phyloP scores from a whole-genome alignment of 2,329 filamentous ascomycete genomes.

The Alternaria incomplexa region DNA sequence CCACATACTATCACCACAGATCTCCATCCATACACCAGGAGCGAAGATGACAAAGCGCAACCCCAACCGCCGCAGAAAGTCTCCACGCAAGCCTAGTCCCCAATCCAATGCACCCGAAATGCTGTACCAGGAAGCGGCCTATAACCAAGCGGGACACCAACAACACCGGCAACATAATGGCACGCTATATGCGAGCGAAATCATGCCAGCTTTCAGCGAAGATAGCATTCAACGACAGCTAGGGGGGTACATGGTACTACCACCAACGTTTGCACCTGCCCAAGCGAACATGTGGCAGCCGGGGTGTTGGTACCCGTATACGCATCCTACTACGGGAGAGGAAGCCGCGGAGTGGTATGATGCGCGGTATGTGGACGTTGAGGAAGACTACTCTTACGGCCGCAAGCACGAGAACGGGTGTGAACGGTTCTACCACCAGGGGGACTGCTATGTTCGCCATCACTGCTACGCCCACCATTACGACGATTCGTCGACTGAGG shows the following conservation, averaged over 20 bases:
- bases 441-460: not conserved
- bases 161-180: not conserved
- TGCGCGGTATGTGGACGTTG: rapidly evolving
- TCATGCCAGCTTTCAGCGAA: conserved; percentile 2
- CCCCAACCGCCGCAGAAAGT: not conserved
- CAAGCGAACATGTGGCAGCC: not conserved
- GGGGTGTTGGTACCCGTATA: not conserved
- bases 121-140: not conserved
- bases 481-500: too few species aligned
- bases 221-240: conserved; percentile 14
- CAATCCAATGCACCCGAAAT: not conserved
- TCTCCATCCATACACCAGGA: not conserved
- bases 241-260: not conserved
- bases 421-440: not conserved
- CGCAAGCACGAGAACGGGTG: not conserved
- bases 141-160: not conserved
- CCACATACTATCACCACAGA: not conserved
- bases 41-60: not conserved
- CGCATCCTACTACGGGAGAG: not conserved
- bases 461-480: too few species aligned
- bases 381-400: not conserved
- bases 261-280: not conserved
- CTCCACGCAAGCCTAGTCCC: not conserved
- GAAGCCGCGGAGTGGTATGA: not conserved
- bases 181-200: not conserved